These are phyloP conservation scores for Sporopachydermia lactativora DNA, from an alignment of 805 yeast species.

Conservation along the genomic window DNA sequence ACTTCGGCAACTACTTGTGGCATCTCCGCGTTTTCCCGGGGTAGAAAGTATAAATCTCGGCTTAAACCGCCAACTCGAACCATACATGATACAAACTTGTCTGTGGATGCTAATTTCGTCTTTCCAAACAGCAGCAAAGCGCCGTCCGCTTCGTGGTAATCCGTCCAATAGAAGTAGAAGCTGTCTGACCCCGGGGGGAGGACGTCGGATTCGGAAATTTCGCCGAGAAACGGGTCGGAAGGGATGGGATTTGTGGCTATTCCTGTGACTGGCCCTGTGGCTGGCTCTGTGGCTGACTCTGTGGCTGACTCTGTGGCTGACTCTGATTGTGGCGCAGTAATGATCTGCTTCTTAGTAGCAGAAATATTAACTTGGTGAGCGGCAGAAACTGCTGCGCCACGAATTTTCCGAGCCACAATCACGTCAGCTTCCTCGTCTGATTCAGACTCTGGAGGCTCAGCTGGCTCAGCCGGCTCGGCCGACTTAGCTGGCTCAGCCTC, in stretches of 20 bases:
- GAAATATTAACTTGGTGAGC: conserved; percentile 28
- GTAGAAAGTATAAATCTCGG: conserved; percentile 68
- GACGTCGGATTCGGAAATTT: conserved; percentile 19
- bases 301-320: not conserved
- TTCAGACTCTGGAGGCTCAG: conserved; percentile 17
- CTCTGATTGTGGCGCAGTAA: conserved; percentile 16
- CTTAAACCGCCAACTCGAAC: conserved; percentile 57
- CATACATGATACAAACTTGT: conserved; percentile 54
- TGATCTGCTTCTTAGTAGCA: conserved; percentile 14
- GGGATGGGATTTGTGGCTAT: conserved; percentile 5
- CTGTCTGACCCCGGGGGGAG: conserved; percentile 25
- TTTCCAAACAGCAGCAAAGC: conserved; percentile 71
- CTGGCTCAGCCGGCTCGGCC: conserved; percentile 5
- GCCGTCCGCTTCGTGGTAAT: conserved; percentile 66
- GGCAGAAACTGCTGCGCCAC: conserved; percentile 28
- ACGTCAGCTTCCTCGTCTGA: conserved; percentile 45
- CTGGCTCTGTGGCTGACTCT: conserved; percentile 2
- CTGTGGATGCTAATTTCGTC: conserved; percentile 39
- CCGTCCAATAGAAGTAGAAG: conserved; percentile 80
- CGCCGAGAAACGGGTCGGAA: conserved; percentile 6
- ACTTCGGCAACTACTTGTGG: conserved; percentile 71
- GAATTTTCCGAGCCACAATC: conserved; percentile 37
- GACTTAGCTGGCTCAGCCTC: not conserved
- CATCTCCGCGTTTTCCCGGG: conserved; percentile 36
- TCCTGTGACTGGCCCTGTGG: conserved; percentile 5